A percentile compares a stretch with the other conserved stretches of the same genome.
Conservation (phyloP, 2,329 filamentous ascomycete genomes). For the Zymoseptoria ardabiliae region DNA sequence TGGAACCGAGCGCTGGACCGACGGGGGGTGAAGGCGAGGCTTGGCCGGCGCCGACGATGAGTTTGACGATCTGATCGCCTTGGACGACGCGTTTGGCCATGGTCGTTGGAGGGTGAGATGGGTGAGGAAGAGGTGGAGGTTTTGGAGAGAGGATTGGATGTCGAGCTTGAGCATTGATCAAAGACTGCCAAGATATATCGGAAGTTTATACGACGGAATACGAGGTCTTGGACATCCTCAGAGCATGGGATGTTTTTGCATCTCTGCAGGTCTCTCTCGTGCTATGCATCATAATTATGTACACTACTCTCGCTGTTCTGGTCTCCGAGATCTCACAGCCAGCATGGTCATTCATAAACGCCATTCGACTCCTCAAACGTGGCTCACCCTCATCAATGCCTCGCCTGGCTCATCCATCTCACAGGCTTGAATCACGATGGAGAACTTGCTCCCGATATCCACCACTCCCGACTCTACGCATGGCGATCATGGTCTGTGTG, state of each 20-base stretch:
- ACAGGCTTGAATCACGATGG: neutral
- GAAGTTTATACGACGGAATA: neutral
- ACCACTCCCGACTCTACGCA: slow-evolving; percentile 10
- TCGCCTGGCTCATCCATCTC: neutral
- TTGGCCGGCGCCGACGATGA: slow-evolving; percentile 94
- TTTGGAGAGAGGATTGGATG: neutral
- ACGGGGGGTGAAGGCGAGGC: slow-evolving; percentile 92
- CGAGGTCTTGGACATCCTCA: neutral
- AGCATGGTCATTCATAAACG: slow-evolving; percentile 8
- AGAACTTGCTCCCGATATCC: neutral
- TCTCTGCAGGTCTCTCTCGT: neutral
- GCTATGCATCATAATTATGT: slow-evolving; percentile 18
- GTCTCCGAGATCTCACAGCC: neutral
- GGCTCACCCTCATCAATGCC: neutral
- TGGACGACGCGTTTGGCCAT: slow-evolving; percentile 48
- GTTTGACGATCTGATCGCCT: slow-evolving; percentile 77
- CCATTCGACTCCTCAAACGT: slow-evolving; percentile 13
- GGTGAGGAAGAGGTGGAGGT: neutral
- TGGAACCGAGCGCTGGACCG: slow-evolving; percentile 89
- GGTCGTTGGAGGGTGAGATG: slow-evolving; percentile 4
- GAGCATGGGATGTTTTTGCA: neutral
- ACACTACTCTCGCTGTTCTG: slow-evolving; percentile 11
- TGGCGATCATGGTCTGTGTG: neutral
- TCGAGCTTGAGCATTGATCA: neutral
- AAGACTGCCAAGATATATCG: neutral